These are phyloP conservation scores for Elsinoe batatas DNA, from an alignment of 2,329 filamentous ascomycete genomes.

Conservation along the genomic window DNA sequence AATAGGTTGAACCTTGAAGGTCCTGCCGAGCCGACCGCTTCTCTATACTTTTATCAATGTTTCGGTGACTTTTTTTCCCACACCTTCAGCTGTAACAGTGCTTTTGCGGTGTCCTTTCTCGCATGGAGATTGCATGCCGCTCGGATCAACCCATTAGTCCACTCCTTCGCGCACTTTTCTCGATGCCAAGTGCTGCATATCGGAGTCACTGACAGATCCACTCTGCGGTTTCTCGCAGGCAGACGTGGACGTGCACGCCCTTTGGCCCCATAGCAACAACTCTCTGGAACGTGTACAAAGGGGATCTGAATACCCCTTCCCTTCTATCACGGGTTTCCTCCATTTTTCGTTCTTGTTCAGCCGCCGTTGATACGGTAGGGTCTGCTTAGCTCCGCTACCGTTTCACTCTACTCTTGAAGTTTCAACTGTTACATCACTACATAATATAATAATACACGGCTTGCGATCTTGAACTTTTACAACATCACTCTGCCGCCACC, in stretches of 20 bases:
- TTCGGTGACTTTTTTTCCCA: slow-evolving; percentile 9
- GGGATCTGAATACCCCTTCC: background rate
- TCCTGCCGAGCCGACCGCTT: background rate
- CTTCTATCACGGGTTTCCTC: background rate
- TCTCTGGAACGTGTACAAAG: background rate
- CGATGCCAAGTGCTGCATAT: slow-evolving; percentile 7
- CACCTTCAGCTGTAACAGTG: background rate
- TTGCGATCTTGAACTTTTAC: background rate
- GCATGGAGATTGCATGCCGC: background rate
- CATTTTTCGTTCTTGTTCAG: background rate
- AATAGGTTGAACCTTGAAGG: background rate
- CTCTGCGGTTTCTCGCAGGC: background rate
- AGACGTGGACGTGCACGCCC: background rate
- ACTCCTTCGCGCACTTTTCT: background rate
- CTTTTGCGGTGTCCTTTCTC: background rate
- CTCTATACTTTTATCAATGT: background rate
- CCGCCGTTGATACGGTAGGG: background rate
- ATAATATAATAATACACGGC: slow-evolving; percentile 9
- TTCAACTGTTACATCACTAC: slow-evolving; percentile 8
- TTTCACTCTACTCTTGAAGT: slow-evolving; percentile 5
- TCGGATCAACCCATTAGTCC: background rate
- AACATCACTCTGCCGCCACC: background rate
- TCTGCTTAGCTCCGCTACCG: background rate
- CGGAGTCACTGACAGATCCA: slow-evolving; percentile 3
- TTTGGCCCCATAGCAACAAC: background rate